phyloP scores from a whole-genome alignment of 495 filamentous ascomycete genomes.

The Xylaria acuta region DNA sequence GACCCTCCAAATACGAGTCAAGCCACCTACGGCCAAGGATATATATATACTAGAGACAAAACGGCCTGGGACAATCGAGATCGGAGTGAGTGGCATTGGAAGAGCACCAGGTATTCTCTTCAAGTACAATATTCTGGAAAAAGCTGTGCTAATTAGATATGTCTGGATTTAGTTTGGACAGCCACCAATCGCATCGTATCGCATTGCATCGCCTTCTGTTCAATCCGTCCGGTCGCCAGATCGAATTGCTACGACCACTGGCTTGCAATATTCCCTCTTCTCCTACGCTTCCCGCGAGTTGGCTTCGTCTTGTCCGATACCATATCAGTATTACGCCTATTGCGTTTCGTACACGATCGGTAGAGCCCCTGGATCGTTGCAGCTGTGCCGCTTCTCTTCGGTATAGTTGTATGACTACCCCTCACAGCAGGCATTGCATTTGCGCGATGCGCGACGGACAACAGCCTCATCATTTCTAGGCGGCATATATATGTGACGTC shows the following conservation, averaged over 20 bases:
- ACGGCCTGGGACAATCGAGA: neutral
- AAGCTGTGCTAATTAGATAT: constrained; percentile 23
- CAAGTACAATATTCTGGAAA: neutral
- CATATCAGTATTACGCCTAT: neutral
- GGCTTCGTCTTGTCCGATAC: constrained; percentile 3
- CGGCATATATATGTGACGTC: constrained; percentile 3
- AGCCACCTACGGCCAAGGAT: neutral
- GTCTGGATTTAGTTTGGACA: constrained; percentile 24
- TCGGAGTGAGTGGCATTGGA: neutral
- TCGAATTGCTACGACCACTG: neutral
- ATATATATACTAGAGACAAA: neutral
- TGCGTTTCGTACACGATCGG: neutral
- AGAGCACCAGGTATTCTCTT: neutral
- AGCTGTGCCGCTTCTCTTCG: neutral
- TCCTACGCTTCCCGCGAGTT: neutral
- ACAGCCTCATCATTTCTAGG: constrained; percentile 1
- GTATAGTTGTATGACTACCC: constrained; percentile 19
- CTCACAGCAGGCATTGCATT: neutral
- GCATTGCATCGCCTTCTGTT: neutral
- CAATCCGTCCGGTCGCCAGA: neutral
- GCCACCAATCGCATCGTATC: neutral
- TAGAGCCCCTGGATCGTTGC: constrained; percentile 8
- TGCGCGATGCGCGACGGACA: constrained; percentile 8
- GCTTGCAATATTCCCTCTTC: neutral
- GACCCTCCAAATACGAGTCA: neutral